Evolutionary conservation across 495 filamentous ascomycete genomes (phyloP).

Genomic region (Echria macrotheca): DNA sequence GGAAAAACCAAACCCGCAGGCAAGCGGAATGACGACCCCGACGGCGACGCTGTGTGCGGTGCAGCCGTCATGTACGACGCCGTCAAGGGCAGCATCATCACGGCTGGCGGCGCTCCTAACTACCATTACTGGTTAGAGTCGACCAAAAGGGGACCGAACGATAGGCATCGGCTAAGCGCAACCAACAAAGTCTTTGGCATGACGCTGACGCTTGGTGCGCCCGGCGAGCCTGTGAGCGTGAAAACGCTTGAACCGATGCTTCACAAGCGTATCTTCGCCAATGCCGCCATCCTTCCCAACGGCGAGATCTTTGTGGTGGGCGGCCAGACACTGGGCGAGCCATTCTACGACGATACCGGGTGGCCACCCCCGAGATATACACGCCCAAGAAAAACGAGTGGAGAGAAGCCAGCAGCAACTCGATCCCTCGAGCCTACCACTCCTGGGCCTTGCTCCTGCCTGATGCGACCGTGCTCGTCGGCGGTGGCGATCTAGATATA

Average conservation of each 20-base stretch:
- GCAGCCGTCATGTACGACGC: constrained; percentile 44
- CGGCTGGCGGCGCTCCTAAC: constrained; percentile 46
- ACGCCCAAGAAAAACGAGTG: constrained; percentile 24
- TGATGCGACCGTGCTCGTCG: constrained; percentile 50
- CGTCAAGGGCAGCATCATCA: constrained; percentile 51
- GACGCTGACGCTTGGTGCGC: constrained; percentile 1
- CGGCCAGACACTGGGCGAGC: constrained; percentile 41
- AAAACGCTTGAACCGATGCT: not conserved
- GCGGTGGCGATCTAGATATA: constrained; percentile 51
- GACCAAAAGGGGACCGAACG: not conserved
- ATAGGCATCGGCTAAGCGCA: not conserved
- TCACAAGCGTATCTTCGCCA: constrained; percentile 17
- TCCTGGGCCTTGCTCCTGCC: constrained; percentile 49
- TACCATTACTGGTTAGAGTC: not conserved
- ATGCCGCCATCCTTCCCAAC: constrained; percentile 51
- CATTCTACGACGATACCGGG: constrained; percentile 47
- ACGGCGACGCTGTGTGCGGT: constrained; percentile 37
- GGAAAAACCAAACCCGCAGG: not conserved
- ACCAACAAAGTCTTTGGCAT: constrained; percentile 1
- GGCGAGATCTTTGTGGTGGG: constrained; percentile 53
- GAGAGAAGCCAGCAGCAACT: constrained; percentile 34
- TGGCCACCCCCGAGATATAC: constrained; percentile 29
- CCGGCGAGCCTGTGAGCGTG: not conserved
- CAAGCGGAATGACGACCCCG: constrained; percentile 12
- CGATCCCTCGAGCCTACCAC: constrained; percentile 53